A percentile compares a stretch with the other conserved stretches of the same genome.
These are phyloP conservation scores for Akanthomyces lecanii DNA, from an alignment of 2,329 filamentous ascomycete genomes.

Conservation along the genomic window DNA sequence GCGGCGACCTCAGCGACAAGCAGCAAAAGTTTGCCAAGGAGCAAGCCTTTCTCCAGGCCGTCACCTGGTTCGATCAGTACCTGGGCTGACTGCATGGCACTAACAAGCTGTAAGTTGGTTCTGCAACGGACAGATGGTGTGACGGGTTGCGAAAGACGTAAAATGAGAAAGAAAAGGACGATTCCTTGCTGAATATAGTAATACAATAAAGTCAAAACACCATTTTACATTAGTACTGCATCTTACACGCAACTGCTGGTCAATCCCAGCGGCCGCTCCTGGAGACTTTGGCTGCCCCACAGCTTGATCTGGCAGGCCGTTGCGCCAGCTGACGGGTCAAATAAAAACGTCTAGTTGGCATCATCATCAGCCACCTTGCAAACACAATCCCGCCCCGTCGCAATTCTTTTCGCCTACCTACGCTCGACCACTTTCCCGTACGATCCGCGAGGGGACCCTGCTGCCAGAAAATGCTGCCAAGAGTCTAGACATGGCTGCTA, in stretches of 20 bases:
- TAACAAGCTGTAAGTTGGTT: neutral
- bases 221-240: neutral
- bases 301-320: neutral
- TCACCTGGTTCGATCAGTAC: constrained; percentile 66
- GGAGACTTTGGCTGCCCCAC: constrained; percentile 1
- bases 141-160: neutral
- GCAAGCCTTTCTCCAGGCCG: constrained; percentile 70
- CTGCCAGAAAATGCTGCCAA: neutral
- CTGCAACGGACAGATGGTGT: neutral
- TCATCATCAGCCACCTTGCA: constrained; percentile 6
- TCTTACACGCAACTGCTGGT: neutral
- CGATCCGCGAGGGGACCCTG: neutral
- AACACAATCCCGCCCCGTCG: neutral
- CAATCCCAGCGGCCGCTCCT: neutral
- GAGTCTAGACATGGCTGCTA: constrained; percentile 21
- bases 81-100: constrained; percentile 19
- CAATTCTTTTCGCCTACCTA: neutral
- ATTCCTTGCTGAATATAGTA: no score
- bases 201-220: no score
- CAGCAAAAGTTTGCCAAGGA: constrained; percentile 68
- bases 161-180: neutral
- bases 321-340: neutral
- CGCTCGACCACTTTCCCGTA: neutral
- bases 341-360: constrained; percentile 10
- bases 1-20: constrained; percentile 52